Evolutionary conservation across 1,139 yeast species (phyloP), one percentile per base, ranked within the genome.

Genomic region (Saccharomycopsis hybrid): DNA sequence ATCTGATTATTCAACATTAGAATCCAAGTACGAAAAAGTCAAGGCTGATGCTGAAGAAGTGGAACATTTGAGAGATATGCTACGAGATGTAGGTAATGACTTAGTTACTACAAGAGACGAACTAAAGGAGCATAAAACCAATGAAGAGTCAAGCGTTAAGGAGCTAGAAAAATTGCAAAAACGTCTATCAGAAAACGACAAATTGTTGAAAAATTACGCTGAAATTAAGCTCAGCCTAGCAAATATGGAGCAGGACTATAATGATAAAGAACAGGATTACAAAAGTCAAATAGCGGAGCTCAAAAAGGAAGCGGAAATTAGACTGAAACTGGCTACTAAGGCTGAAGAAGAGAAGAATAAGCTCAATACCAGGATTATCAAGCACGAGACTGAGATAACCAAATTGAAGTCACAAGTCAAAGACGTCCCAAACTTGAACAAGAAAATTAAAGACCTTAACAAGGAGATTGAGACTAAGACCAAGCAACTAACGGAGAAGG

Each of bases 91-190:
- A 13, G 53, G 56, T 13, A 46, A 49, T 11, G 58, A 57, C 7
- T 48, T 60, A 5, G 65, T 50, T 53, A 60, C 50, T 55, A 56
- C 25, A 54, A 58, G 28, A 56, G 64, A 46, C 54, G 58, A 54
- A 49, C 54, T 47, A 5, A 54, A 55, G 37, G 69, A 65, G 46
- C 61, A 24, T 32, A 44, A 38, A 50, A 50, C 40, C 31, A 42
- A 13, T 43, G 44, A 41, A 11, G 42, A 37, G 31, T 40, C 43
- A n/a, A 50, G 50, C 13, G 32, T 57, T 13, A 35, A 43, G 18
- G 53, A 46, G 18, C 18, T 47, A 29, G 41, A 47, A 5, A 25
- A 35, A 7, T 36, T 59, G 47, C 60, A 58, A 41, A 58, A 57
- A 33, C 60, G 59, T 43, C 43, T 59, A 36, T 56, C 51, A 8